Evolutionary conservation across 305 asterid species (phyloP).

Genomic region (Petunia hybrid): DNA sequence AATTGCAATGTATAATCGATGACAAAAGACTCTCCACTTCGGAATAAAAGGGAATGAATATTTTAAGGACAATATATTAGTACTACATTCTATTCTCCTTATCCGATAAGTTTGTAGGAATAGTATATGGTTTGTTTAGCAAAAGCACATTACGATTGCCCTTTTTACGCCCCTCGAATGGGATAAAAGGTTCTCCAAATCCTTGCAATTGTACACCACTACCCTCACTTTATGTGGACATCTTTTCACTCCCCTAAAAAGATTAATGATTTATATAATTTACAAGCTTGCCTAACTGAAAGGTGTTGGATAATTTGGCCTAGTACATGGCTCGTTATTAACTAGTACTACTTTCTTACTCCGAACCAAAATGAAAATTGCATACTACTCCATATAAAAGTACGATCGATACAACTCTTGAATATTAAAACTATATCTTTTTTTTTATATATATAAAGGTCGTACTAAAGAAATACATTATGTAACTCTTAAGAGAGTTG

Average conservation of each 20-base stretch:
- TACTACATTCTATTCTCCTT: conserved; percentile 23
- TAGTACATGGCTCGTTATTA: too few relatives aligned
- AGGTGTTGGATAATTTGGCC: background rate
- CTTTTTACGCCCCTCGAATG: conserved; percentile 13
- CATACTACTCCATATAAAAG: too few relatives aligned
- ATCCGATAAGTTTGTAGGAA: conserved; percentile 18
- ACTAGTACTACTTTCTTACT: too few relatives aligned
- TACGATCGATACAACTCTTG: too few relatives aligned
- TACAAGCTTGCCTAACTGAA: background rate
- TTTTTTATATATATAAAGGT: too few relatives aligned
- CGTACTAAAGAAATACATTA: too few relatives aligned
- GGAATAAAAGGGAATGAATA: conserved; percentile 16
- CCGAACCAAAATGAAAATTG: background rate
- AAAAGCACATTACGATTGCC: background rate
- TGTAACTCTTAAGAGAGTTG: too few relatives aligned
- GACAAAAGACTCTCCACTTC: background rate
- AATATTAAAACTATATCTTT: too few relatives aligned
- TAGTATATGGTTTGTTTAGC: background rate
- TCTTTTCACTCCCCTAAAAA: background rate
- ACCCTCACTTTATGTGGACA: background rate
- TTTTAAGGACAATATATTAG: background rate
- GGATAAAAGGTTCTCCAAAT: conserved; percentile 5
- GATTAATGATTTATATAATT: background rate
- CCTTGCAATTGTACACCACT: background rate
- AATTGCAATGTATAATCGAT: background rate